Evolutionary conservation across 2,329 filamentous ascomycete species (phyloP).

Genomic region (Escovopsis sp.): DNA sequence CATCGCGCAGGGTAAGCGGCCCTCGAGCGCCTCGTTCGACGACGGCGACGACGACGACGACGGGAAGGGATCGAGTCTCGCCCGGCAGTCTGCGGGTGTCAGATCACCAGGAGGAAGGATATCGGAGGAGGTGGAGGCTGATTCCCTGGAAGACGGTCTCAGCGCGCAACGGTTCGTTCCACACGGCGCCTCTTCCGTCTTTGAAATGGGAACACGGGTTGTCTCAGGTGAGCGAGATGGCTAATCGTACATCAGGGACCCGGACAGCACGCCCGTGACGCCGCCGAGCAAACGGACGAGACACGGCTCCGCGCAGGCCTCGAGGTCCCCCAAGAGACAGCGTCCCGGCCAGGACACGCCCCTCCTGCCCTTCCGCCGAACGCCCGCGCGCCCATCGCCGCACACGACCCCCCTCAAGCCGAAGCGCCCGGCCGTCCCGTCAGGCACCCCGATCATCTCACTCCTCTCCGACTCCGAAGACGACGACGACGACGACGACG

Average conservation of each 20-base stretch:
- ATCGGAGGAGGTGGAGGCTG: too few relatives aligned
- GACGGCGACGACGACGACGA: too few relatives aligned
- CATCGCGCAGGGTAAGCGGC: conserved; percentile 9
- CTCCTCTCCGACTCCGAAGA: conserved; percentile 18
- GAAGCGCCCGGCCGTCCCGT: not conserved
- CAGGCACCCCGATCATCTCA: conserved; percentile 12
- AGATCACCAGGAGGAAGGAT: too few relatives aligned
- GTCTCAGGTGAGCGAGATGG: too few relatives aligned
- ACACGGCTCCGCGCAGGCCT: conserved; percentile 8
- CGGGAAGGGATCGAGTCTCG: too few relatives aligned
- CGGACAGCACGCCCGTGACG: conserved; percentile 10
- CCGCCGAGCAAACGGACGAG: conserved; percentile 18
- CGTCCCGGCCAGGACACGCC: conserved; percentile 2
- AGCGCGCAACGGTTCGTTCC: too few relatives aligned
- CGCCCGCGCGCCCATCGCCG: too few relatives aligned
- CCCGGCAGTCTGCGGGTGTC: too few relatives aligned
- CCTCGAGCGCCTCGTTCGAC: not conserved
- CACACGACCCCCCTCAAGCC: not conserved
- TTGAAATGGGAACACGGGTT: too few relatives aligned
- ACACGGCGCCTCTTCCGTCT: too few relatives aligned
- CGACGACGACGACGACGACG: conserved; percentile 6
- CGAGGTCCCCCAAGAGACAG: conserved; percentile 7
- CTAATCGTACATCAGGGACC: conserved; percentile 12
- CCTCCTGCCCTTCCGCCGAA: too few relatives aligned
- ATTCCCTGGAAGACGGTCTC: too few relatives aligned